A percentile compares a stretch with the other conserved stretches of the same genome.
These are phyloP conservation scores for Hyphopichia fennica DNA, from an alignment of 1,139 yeast species.

Conservation along the genomic window DNA sequence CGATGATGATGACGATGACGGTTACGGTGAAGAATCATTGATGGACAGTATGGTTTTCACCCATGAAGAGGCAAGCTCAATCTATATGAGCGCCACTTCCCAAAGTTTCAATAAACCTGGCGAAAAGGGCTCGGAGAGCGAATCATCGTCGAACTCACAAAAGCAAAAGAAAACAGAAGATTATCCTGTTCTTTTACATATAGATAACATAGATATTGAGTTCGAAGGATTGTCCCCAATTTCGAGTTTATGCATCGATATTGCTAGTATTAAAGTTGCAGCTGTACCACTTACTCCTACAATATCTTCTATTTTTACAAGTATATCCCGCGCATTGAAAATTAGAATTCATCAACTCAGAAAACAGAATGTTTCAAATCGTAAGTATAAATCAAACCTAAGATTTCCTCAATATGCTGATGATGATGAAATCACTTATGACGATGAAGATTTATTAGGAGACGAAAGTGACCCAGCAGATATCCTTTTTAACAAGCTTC, in stretches of 20 bases:
- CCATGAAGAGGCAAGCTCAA: slow-evolving; percentile 67
- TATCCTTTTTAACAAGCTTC: slow-evolving; percentile 32
- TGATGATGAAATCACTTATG: slow-evolving; percentile 16
- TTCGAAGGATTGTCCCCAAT: slow-evolving; percentile 55
- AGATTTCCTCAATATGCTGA: slow-evolving; percentile 34
- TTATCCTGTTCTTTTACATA: slow-evolving; percentile 23
- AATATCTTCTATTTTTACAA: slow-evolving; percentile 27
- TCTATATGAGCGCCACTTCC: slow-evolving; percentile 82
- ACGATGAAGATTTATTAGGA: slow-evolving; percentile 11
- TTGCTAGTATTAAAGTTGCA: slow-evolving; percentile 49
- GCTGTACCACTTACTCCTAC: slow-evolving; percentile 38
- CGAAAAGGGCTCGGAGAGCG: background rate
- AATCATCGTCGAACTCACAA: background rate
- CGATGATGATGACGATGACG: slow-evolving; percentile 25
- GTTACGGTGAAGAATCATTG: slow-evolving; percentile 43
- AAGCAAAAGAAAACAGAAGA: slow-evolving; percentile 4
- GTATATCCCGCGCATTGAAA: slow-evolving; percentile 33
- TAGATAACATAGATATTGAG: slow-evolving; percentile 38
- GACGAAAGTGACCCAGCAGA: slow-evolving; percentile 6
- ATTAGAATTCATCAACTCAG: slow-evolving; percentile 31
- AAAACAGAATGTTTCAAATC: slow-evolving; percentile 15
- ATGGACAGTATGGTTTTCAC: slow-evolving; percentile 67
- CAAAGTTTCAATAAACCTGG: slow-evolving; percentile 28
- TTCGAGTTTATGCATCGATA: slow-evolving; percentile 45
- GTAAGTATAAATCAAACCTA: slow-evolving; percentile 8